Conservation (phyloP, 108 stramenopile genomes). For the Cyclostephanos invisitatus region DNA sequence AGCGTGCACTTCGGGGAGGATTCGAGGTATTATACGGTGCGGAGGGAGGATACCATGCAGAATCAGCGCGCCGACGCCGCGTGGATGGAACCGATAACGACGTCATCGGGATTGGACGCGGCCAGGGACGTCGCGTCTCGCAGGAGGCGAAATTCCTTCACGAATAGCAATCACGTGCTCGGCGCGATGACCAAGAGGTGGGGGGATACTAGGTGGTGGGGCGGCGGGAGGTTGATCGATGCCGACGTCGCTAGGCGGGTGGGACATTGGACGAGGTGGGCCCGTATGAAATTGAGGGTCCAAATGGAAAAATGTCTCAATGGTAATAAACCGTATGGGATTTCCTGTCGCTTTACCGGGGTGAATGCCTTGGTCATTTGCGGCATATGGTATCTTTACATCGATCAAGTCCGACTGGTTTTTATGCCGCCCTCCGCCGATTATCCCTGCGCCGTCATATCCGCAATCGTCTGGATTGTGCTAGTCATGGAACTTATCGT, state of each 20-base stretch:
- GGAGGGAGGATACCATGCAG: conserved; percentile 58
- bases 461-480: conserved; percentile 64
- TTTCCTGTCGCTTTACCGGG: conserved; percentile 58
- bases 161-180: neutral
- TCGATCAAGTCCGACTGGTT: conserved; percentile 67
- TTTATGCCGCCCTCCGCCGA: conserved; percentile 61
- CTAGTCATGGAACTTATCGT: conserved; percentile 72
- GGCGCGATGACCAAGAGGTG: neutral
- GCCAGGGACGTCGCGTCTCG: conserved; percentile 18
- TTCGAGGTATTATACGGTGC: conserved; percentile 72
- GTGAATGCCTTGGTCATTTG: conserved; percentile 81
- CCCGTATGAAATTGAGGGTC: conserved; percentile 15
- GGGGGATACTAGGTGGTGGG: neutral
- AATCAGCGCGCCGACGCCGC: conserved; percentile 67
- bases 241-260: neutral
- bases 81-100: conserved; percentile 51
- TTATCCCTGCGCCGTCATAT: conserved; percentile 53
- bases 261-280: neutral
- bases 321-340: conserved; percentile 56
- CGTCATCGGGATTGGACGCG: conserved; percentile 22
- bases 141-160: neutral
- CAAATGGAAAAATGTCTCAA: conserved; percentile 28
- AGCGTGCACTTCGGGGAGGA: conserved; percentile 75
- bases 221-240: neutral
- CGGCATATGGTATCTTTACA: conserved; percentile 69